Evolutionary conservation across 768 basidiomycete species (phyloP).

Genomic region (Hemileccinum rubropunctum): DNA sequence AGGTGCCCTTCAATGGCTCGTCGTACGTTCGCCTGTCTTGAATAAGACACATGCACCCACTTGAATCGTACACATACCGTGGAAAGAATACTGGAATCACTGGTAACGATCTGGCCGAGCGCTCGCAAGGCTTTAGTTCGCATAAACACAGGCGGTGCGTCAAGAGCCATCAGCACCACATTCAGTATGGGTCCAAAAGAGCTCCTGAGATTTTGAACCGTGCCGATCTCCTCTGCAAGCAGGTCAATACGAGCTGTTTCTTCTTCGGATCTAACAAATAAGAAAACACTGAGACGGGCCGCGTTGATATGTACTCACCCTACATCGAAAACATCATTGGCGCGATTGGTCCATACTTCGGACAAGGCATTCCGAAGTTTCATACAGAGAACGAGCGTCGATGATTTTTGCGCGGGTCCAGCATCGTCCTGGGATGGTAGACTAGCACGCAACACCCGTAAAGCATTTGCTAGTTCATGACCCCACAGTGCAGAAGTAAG

Average conservation of each 20-base stretch:
- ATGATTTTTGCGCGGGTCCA: constrained; percentile 18
- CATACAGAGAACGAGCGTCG: constrained; percentile 41
- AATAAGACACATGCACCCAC: constrained; percentile 1
- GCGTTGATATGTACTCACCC: constrained; percentile 48
- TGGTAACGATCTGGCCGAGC: constrained; percentile 84
- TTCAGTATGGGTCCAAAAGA: constrained; percentile 85
- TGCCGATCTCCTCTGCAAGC: constrained; percentile 73
- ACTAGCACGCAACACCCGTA: constrained; percentile 55
- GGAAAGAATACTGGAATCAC: constrained; percentile 80
- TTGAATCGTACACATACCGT: constrained; percentile 40
- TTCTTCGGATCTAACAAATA: constrained; percentile 56
- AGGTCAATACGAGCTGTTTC: constrained; percentile 67
- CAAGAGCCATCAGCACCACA: constrained; percentile 74
- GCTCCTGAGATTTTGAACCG: constrained; percentile 68
- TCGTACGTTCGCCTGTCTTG: constrained; percentile 66
- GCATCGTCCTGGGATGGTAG: constrained; percentile 44
- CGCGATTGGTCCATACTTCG: constrained; percentile 69
- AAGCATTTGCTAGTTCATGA: constrained; percentile 72
- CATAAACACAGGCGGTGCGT: constrained; percentile 86
- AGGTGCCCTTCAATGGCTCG: constrained; percentile 87
- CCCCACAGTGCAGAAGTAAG: constrained; percentile 77
- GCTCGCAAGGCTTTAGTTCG: constrained; percentile 92
- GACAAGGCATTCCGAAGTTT: constrained; percentile 63
- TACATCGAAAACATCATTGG: constrained; percentile 76
- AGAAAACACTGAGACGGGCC: constrained; percentile 1